phyloP scores from a whole-genome alignment of 495 filamentous ascomycete species.

The Aspergillus homomorphus region DNA sequence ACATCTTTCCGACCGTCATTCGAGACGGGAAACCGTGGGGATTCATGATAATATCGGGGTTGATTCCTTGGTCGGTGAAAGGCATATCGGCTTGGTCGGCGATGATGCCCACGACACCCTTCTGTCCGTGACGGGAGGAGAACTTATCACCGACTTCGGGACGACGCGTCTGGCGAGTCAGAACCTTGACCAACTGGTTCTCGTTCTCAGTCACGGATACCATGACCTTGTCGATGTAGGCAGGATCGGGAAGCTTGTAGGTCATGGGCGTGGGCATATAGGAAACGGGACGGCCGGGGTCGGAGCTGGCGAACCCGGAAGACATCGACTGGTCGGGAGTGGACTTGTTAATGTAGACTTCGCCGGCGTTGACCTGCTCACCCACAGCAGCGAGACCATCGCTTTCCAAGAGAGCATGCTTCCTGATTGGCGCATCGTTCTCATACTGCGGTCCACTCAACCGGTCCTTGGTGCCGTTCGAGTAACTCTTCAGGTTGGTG shows the following conservation, averaged over 20 bases:
- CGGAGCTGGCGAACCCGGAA: conserved; percentile 58
- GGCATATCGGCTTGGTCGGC: conserved; percentile 96
- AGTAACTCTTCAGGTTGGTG: conserved; percentile 72
- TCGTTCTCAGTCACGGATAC: conserved; percentile 81
- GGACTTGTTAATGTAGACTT: conserved; percentile 86
- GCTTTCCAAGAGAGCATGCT: conserved; percentile 67
- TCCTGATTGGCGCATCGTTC: conserved; percentile 61
- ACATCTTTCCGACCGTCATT: conserved; percentile 98
- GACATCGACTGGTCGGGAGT: conserved; percentile 69
- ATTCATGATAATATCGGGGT: conserved; percentile 99
- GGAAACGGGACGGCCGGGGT: conserved; percentile 54
- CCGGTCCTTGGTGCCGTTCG: conserved; percentile 73
- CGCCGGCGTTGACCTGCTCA: conserved; percentile 63
- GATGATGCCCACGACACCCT: conserved; percentile 96
- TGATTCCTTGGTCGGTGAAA: conserved; percentile 85
- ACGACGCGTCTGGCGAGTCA: conserved; percentile 86
- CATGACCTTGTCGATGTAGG: conserved; percentile 93
- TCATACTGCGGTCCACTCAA: conserved; percentile 60
- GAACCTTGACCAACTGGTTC: conserved; percentile 79
- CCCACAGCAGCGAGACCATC: conserved; percentile 88
- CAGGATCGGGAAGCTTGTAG: conserved; percentile 79
- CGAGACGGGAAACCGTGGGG: conserved; percentile 98
- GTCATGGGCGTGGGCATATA: conserved; percentile 68
- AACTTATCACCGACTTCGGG: conserved; percentile 98
- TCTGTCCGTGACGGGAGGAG: conserved; percentile 95